Conservation (phyloP, 129 eudicot species). For the Glebionis coronaria region DNA sequence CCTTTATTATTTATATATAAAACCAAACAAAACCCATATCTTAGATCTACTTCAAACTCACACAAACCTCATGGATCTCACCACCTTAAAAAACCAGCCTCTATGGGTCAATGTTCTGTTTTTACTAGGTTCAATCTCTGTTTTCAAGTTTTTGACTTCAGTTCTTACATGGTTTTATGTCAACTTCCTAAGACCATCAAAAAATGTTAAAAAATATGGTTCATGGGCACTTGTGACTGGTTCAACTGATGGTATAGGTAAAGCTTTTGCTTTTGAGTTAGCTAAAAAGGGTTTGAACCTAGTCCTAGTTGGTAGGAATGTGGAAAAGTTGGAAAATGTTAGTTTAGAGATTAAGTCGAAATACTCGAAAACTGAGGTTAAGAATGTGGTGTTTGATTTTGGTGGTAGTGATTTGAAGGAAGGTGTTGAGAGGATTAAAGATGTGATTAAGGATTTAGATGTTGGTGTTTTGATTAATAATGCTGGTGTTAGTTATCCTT, state of each 20-base stretch:
- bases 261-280: slow-evolving; percentile 76
- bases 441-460: slow-evolving; percentile 25
- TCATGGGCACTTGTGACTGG: slow-evolving; percentile 93
- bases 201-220: slow-evolving; percentile 53
- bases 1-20: not conserved
- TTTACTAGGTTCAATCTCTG: slow-evolving; percentile 6
- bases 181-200: slow-evolving; percentile 59
- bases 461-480: slow-evolving; percentile 31
- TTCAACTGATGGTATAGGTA: slow-evolving; percentile 89
- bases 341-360: slow-evolving; percentile 48
- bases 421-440: slow-evolving; percentile 25
- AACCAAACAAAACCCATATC: slow-evolving; percentile 15
- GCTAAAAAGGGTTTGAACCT: slow-evolving; percentile 66
- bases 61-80: slow-evolving; percentile 18
- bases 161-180: slow-evolving; percentile 25
- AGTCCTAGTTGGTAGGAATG: slow-evolving; percentile 70
- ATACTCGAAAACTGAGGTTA: slow-evolving; percentile 45
- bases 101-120: slow-evolving; percentile 17
- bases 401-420: slow-evolving; percentile 46
- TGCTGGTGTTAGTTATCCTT: slow-evolving; percentile 30
- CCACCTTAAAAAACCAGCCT: slow-evolving; percentile 26
- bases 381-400: slow-evolving; percentile 65
- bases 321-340: slow-evolving; percentile 59
- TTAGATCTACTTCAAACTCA: slow-evolving; percentile 19
- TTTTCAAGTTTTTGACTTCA: slow-evolving; percentile 16